A percentile compares a stretch with the other conserved stretches of the same genome.
These are phyloP conservation scores for Malassezia nana DNA, from an alignment of 1,284 basidiomycete species.

Conservation along the genomic window DNA sequence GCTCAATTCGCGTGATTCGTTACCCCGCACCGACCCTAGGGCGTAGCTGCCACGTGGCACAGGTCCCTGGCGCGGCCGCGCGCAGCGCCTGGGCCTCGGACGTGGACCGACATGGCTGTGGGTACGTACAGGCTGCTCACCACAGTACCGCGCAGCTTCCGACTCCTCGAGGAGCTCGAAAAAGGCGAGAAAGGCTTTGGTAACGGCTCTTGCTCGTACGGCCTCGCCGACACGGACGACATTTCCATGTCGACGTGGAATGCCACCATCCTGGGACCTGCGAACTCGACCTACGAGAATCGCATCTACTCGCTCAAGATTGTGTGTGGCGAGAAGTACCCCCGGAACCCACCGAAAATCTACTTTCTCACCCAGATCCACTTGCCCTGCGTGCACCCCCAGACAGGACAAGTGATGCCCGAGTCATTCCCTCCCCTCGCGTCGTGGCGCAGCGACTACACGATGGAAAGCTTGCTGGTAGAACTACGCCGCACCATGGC, in stretches of 20 bases:
- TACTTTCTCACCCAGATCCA: constrained; percentile 83
- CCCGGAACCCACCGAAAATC: constrained; percentile 67
- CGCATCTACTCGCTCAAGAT: constrained; percentile 94
- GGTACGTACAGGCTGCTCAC: constrained; percentile 2
- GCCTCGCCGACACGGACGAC: constrained; percentile 50
- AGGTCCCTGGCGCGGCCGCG: neutral
- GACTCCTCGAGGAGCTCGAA: constrained; percentile 80
- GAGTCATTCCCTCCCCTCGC: constrained; percentile 33
- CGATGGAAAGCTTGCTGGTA: constrained; percentile 42
- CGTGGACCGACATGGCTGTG: constrained; percentile 4
- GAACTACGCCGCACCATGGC: constrained; percentile 66
- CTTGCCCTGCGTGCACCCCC: constrained; percentile 77
- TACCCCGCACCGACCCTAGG: neutral
- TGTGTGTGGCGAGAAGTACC: constrained; percentile 70
- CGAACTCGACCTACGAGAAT: constrained; percentile 89
- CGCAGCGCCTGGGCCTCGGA: neutral
- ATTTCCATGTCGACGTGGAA: constrained; percentile 86
- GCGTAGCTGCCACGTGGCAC: neutral
- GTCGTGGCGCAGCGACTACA: constrained; percentile 42
- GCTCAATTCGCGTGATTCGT: neutral
- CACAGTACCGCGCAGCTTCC: constrained; percentile 87
- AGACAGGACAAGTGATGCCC: constrained; percentile 54
- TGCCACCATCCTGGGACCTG: constrained; percentile 94
- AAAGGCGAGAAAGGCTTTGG: constrained; percentile 99
- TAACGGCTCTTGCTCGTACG: constrained; percentile 92